Base-by-base conservation (phyloP, 177 flowering plant species). In the Vitis hybrid region DNA sequence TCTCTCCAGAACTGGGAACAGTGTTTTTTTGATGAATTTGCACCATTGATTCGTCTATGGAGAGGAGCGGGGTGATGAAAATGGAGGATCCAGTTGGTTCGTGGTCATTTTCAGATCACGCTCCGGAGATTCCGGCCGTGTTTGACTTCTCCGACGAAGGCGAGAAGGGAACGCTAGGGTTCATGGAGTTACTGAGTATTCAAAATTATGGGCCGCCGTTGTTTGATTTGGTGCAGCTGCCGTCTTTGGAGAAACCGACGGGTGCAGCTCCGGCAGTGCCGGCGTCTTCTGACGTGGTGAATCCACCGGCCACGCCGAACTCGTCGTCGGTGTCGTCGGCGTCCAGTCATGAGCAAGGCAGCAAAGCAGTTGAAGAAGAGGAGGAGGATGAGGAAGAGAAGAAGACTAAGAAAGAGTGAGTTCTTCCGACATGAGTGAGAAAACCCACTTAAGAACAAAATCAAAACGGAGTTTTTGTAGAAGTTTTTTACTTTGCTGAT, bases 291-390 rank as follows among this genome's bases (percentile, higher is more conserved):
- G 79, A 74, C 69, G 71, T 52, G 40, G 56, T 75, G 61, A 81
- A 83, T 72, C 77, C 52, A 23, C 91, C 91, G 2, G 78, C 83
- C 1, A 88, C 91, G 1, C 91, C 91, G 1, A 88, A 84, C 82
- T 78, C 83, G 15, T 84, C 88, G 1, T 84, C 89, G 26, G 70
- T 84, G 32, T 88, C 92, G 0, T 86, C 88, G 10, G 84, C 80
- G 0, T 88, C 89, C 0, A 81, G 80, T 52, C 72, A 78, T 12
- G 82, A 82, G 5, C 77, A 84, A 66, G 74, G 52, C 23, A 70
- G 34, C 58, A 71, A 80, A 26, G 74, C 12, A 17, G 69, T 12
- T 15, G 75, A 48, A 14, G 82, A 70, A n/a, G 80, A 72, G 3
- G 79, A 80, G 19, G 69, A 71, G 56, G 81, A 74, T 12, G 83